Conservation (phyloP, 805 yeast genomes). For the Wickerhamiella qilinensis region DNA sequence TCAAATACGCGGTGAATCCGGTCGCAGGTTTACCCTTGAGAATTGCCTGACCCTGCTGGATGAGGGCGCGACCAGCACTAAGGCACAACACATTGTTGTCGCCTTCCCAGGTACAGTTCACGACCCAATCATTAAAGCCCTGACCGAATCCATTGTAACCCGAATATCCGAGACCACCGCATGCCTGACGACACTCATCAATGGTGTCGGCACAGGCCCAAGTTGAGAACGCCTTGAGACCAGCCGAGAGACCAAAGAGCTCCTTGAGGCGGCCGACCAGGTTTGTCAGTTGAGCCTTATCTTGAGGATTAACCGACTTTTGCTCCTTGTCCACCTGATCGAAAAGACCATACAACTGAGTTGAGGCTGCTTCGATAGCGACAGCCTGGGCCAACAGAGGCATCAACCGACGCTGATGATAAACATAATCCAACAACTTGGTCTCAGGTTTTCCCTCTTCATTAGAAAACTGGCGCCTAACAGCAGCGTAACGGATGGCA, state of each 20-base stretch:
- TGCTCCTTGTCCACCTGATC: conserved; percentile 34
- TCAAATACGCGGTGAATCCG: conserved; percentile 30
- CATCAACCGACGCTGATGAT: conserved; percentile 65
- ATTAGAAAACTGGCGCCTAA: conserved; percentile 59
- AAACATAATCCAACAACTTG: conserved; percentile 65
- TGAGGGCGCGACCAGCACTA: conserved; percentile 57
- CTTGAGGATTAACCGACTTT: conserved; percentile 20
- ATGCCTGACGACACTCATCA: conserved; percentile 72
- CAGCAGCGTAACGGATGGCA: conserved; percentile 69
- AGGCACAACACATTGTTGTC: conserved; percentile 70
- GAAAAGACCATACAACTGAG: conserved; percentile 38
- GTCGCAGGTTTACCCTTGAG: conserved; percentile 27
- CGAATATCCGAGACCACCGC: conserved; percentile 88
- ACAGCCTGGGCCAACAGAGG: conserved; percentile 67
- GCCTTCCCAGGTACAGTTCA: conserved; percentile 92
- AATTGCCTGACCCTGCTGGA: conserved; percentile 28
- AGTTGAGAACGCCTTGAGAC: conserved; percentile 67
- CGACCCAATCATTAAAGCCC: conserved; percentile 76
- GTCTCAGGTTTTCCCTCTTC: conserved; percentile 30
- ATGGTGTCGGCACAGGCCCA: conserved; percentile 62
- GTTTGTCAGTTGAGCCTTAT: conserved; percentile 28
- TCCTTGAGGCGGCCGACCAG: conserved; percentile 48
- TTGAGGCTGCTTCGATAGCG: conserved; percentile 51
- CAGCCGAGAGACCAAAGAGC: conserved; percentile 62
- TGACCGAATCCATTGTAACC: conserved; percentile 73